Conservation (phyloP, 2,329 filamentous ascomycete species). For the Pseudopithomyces chartarum region DNA sequence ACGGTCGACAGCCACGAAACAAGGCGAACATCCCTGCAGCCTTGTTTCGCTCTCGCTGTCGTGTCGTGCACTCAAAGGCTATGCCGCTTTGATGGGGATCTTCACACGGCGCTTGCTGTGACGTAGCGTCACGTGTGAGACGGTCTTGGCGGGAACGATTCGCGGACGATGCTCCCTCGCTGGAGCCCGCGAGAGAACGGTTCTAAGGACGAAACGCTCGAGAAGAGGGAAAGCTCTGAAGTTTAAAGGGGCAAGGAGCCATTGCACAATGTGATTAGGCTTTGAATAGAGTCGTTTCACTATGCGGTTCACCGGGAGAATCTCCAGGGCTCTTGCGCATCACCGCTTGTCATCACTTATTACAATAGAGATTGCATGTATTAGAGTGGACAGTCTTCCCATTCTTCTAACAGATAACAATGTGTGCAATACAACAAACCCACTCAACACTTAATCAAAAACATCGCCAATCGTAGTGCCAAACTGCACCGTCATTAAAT, state of each 20-base stretch:
- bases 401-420: not conserved
- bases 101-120: conserved; percentile 17
- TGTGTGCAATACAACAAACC: not conserved
- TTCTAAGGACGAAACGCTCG: not conserved
- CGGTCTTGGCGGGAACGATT: conserved; percentile 6
- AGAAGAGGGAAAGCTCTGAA: not conserved
- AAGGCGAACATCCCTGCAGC: conserved; percentile 1
- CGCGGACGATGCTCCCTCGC: not conserved
- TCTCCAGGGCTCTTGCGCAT: too few species aligned
- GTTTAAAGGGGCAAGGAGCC: too few species aligned
- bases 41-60: conserved; percentile 7
- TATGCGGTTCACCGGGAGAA: not conserved
- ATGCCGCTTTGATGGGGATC: not conserved
- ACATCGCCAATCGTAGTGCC: not conserved
- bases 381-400: not conserved
- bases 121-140: conserved; percentile 15
- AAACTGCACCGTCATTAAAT: not conserved
- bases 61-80: not conserved
- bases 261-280: not conserved
- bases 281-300: not conserved
- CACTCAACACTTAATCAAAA: not conserved
- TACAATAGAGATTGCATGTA: not conserved
- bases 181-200: not conserved
- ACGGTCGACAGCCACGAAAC: not conserved
- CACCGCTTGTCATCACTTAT: not conserved